Base-by-base conservation (phyloP, 306 rosid species). In the Pyrus betulifolia region DNA sequence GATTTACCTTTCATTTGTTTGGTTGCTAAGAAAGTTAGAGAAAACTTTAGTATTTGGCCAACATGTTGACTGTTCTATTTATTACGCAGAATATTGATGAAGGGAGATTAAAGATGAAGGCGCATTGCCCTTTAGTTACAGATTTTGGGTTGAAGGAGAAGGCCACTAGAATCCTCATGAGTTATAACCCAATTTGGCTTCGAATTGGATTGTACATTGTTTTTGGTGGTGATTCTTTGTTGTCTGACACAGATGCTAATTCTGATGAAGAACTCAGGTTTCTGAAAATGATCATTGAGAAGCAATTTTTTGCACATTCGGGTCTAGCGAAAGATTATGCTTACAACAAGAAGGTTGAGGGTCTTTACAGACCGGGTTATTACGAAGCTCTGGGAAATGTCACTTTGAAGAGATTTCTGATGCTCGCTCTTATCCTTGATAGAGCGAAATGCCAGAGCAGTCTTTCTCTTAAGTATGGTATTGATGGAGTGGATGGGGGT, bases 401-500 rank as follows among this genome's bases (percentile, higher is more conserved):
- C 70, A 81, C 89, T 64, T 72, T 94, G 82, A 94, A 94, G 89
- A 86, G 95, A 70, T 82, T 90, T 79, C 80, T 94, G 83, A 66
- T 94, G 75, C 93, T 94, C 74, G 93, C 87, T 84, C 86, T 94
- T 76, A 51, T 90, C 61, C 88, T 94, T 52, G 98, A 94, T 89
- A 90, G 87, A 86, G 89, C 90, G 54, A 94, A 92, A 84, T 84
- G 81, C 81, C 95, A 89, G 86, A 92, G 91, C 87, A 84, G 83
- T 76, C 96, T 94, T 76, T 87, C 96, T 30, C 85, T 86, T 25
- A 87, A 90, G 82, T 92, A 94, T 81, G 98, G 97, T 42, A 85
- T 94, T 76, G 98, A 94, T 82, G 98, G 98, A 65, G 40, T 92
- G 64, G 98, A 94, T 82, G 97, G 97, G 75, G 98, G 98, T 77